Conservation (phyloP, 768 basidiomycete genomes). For the Serpula lacrymans region DNA sequence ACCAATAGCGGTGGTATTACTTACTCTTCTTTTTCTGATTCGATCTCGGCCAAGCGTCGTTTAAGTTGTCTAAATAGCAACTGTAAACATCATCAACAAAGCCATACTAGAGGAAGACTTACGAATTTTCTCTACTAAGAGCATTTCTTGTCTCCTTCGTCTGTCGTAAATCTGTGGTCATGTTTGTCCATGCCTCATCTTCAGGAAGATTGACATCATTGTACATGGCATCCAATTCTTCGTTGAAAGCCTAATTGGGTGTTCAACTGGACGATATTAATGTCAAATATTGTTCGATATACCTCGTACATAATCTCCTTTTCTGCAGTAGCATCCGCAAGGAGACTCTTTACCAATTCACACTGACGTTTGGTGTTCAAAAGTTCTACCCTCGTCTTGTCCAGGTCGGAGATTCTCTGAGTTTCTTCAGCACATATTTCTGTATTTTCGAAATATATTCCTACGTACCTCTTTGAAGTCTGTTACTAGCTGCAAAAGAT, state of each 20-base stretch:
- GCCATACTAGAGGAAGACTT: conserved; percentile 29
- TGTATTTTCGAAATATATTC: background rate
- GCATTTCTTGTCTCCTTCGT: conserved; percentile 76
- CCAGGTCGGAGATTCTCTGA: conserved; percentile 63
- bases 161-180: conserved; percentile 66
- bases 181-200: conserved; percentile 78
- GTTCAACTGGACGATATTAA: conserved; percentile 3
- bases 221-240: conserved; percentile 90
- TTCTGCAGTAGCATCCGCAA: conserved; percentile 76
- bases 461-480: conserved; percentile 57
- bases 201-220: conserved; percentile 79
- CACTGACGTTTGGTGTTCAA: conserved; percentile 69
- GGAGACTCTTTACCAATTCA: conserved; percentile 73
- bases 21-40: conserved; percentile 79
- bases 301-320: conserved; percentile 95
- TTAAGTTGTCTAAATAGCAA: conserved; percentile 54
- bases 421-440: background rate
- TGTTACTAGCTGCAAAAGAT: conserved; percentile 45
- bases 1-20: conserved; percentile 24
- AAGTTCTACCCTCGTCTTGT: conserved; percentile 59
- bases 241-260: conserved; percentile 77
- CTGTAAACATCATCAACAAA: background rate
- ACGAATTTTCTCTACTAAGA: conserved; percentile 80
- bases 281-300: conserved; percentile 15
- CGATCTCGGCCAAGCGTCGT: conserved; percentile 63